These are phyloP conservation scores for Chenopodium formosanum DNA, from an alignment of 148 eudicot species.

Conservation along the genomic window DNA sequence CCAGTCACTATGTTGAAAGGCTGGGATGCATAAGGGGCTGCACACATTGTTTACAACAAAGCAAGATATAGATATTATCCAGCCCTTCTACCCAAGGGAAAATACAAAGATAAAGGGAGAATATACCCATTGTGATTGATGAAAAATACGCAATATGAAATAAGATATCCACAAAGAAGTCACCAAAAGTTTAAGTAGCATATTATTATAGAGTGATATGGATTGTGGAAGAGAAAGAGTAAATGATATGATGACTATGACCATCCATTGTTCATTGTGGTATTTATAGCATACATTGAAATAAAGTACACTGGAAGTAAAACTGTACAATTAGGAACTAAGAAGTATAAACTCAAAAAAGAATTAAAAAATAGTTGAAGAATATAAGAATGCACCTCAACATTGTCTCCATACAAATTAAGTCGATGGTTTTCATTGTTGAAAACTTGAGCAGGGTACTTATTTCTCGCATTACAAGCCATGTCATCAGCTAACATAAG, in stretches of 20 bases:
- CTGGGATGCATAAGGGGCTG: not conserved
- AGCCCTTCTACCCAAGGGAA: not conserved
- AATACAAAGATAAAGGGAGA: not conserved
- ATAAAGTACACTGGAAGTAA: not conserved
- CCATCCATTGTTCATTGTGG: not conserved
- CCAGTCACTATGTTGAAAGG: not conserved
- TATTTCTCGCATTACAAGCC: constrained; percentile 98
- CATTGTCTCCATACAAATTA: constrained; percentile 95
- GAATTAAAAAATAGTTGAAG: not conserved
- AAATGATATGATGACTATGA: not conserved
- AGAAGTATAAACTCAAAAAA: not conserved
- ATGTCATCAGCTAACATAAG: constrained; percentile 99
- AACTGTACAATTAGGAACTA: not conserved
- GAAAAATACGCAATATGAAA: not conserved
- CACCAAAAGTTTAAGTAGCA: not conserved
- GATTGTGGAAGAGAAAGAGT: not conserved
- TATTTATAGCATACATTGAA: not conserved
- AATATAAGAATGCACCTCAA: constrained; percentile 56
- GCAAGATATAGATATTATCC: not conserved
- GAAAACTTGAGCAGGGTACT: constrained; percentile 97
- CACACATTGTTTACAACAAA: not conserved
- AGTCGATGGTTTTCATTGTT: constrained; percentile 95
- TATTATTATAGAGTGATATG: not conserved
- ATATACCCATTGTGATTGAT: not conserved
- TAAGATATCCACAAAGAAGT: not conserved